Conservation (phyloP, 202 grass and related monocot genomes). For the Panicum hallii region DNA sequence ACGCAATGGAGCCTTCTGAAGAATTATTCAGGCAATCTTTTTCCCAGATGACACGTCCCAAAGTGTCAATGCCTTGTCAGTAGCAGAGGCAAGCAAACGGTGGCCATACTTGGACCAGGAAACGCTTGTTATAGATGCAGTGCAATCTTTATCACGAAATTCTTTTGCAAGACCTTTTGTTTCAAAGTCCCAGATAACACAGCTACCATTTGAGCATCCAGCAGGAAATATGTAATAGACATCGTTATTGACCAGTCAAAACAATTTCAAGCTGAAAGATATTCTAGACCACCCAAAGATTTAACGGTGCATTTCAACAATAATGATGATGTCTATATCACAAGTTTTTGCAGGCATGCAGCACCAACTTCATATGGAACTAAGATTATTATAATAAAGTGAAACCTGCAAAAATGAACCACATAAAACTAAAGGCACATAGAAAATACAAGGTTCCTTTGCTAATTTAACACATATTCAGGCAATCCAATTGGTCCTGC, state of each 20-base stretch:
- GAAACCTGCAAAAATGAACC: conserved; percentile 22
- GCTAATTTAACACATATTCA: neutral
- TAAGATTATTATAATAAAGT: conserved; percentile 11
- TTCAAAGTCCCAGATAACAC: conserved; percentile 99
- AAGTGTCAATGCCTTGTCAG: conserved; percentile 90
- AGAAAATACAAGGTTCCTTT: neutral
- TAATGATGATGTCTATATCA: neutral
- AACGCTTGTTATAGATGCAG: conserved; percentile 91
- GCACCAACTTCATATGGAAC: conserved; percentile 25
- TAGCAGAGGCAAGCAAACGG: conserved; percentile 92
- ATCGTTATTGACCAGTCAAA: neutral
- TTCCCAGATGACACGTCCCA: conserved; percentile 78
- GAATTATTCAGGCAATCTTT: conserved; percentile 62
- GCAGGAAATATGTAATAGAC: conserved; percentile 61
- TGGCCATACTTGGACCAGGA: conserved; percentile 90
- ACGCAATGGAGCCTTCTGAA: conserved; percentile 90
- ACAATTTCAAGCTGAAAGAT: conserved; percentile 28
- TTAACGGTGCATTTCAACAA: conserved; percentile 10
- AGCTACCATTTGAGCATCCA: conserved; percentile 86
- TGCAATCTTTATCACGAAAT: conserved; percentile 76
- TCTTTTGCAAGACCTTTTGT: conserved; percentile 87
- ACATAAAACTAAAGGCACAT: neutral
- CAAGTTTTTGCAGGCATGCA: neutral
- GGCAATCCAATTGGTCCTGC: neutral
- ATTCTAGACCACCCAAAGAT: conserved; percentile 18